Percentiles rank a stretch among this genome's conserved stretches.
Conservation (phyloP, 163 green algal genomes). For the Chlorella variabilis region DNA sequence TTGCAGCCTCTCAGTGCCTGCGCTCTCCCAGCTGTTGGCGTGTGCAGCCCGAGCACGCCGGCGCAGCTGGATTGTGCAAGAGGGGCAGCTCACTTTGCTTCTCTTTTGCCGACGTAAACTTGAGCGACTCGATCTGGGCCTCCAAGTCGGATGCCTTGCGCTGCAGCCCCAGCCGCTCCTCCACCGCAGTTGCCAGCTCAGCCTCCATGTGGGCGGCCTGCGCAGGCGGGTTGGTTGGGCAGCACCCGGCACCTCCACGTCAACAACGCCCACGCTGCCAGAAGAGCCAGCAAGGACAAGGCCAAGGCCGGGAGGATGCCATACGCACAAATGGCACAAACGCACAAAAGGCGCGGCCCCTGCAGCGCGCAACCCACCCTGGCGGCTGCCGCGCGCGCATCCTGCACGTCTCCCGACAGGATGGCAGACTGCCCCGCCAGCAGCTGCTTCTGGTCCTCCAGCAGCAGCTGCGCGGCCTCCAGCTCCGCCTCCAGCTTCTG, state of each 20-base stretch:
- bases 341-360: not conserved
- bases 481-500: not conserved
- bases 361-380: not conserved
- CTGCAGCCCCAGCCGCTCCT: not conserved
- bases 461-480: not conserved
- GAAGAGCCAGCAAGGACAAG: no score
- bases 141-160: not conserved
- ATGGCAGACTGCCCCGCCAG: not conserved
- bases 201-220: slow-evolving; percentile 3
- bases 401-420: not conserved
- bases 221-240: not conserved
- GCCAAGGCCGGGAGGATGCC: no score
- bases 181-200: slow-evolving; percentile 1
- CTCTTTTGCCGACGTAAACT: not conserved
- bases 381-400: not conserved
- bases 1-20: no score
- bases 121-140: not conserved
- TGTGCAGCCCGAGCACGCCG: no score
- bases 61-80: no score
- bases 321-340: no score
- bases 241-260: no score
- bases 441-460: not conserved
- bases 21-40: no score
- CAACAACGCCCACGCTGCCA: no score
- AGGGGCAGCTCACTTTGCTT: no score